A percentile compares a stretch with the other conserved stretches of the same genome.
phyloP scores from a whole-genome alignment of 1,284 basidiomycete species.

The Puccinia hordei region DNA sequence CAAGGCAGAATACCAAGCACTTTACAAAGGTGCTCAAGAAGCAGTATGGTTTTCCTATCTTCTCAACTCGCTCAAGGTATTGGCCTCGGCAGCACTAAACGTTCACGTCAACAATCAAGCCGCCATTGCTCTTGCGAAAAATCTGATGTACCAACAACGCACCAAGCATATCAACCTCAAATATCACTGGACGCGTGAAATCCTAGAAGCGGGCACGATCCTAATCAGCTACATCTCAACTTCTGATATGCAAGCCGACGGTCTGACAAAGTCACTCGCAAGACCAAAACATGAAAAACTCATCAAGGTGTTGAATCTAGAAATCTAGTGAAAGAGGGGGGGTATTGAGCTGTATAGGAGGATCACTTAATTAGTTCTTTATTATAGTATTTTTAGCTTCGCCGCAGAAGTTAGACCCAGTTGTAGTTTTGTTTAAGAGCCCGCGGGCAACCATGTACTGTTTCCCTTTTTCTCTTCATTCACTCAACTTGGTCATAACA shows the following conservation, averaged over 20 bases:
- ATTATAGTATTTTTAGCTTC: too few species aligned
- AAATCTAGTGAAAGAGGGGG: neutral
- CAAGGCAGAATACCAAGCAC: slow-evolving; percentile 1
- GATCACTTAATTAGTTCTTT: too few species aligned
- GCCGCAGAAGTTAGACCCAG: too few species aligned
- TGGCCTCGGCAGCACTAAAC: neutral
- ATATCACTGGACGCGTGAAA: slow-evolving; percentile 4
- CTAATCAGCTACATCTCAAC: neutral
- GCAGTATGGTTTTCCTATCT: too few species aligned
- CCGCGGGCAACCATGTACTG: too few species aligned
- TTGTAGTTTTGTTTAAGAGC: too few species aligned
- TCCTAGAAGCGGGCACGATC: neutral
- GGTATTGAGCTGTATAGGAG: neutral
- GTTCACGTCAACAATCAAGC: neutral
- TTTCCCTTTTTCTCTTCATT: too few species aligned
- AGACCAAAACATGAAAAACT: neutral
- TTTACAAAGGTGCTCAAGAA: neutral
- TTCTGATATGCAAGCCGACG: slow-evolving; percentile 4
- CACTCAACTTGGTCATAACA: too few species aligned
- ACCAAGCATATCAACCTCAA: slow-evolving; percentile 25
- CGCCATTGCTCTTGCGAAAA: neutral
- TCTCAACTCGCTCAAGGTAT: neutral
- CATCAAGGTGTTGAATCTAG: neutral
- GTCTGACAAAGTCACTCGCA: neutral
- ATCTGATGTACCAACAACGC: neutral